Base-by-base conservation (phyloP, 306 rosid species). In the Quercus cerris region DNA sequence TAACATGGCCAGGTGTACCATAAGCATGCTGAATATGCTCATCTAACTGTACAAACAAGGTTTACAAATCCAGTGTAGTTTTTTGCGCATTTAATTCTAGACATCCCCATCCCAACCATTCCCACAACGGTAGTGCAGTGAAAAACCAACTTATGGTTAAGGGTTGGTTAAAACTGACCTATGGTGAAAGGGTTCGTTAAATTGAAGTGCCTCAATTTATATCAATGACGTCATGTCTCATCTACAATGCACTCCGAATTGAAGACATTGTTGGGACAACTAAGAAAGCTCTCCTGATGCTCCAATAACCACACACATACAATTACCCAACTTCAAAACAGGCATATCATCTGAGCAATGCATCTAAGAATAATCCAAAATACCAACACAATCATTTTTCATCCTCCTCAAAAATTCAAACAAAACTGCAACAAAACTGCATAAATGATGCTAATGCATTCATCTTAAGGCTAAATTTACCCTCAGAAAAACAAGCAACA, bases 141-240 rank as follows among this genome's bases (percentile, higher is more conserved):
- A 79, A 35, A 35, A 83, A 35, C 68, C 79, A n/a, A 35, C 70
- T 14, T 28, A 61, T 76, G 69, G 64, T 28, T 30, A 27, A 30
- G 77, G 28, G 33, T 66, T 38, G 44, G 44, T 38, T 31, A 83
- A n/a, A 59, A 51, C 25, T 18, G 57, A 35, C 75, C 8, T 28
- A 61, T 76, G 38, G 72, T 27, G 17, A 33, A 27, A 30, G 73
- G 28, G 35, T 67, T 38, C 0, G 3, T 38, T 31, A 33, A 17
- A 31, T 67, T 17, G 49, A 67, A 18, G 25, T 19, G 13, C 71
- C 71, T 33, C 49, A 67, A 67, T 66, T 66, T 18, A 66, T 22
- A 66, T 15, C 44, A 5, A 66, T 41, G 10, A 6, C 1, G 8
- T 66, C 1, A 1, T 28, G 19, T 66, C 71, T 66, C 71, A 66